A percentile compares a stretch with the other conserved stretches of the same genome.
Conservation (phyloP, 78 protist species). For the Dictyostelium discoideum region dicty_2.7 NC_007089.4:4443501-4444000, state of each 20-base stretch:
- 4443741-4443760: too few species aligned
- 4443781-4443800: too few species aligned
- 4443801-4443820: neutral
- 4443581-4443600: constrained; percentile 4
- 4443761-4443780: neutral
- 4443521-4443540: neutral
- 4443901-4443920: constrained; percentile 51
- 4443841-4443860: neutral
- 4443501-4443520: neutral
- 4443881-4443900: constrained; percentile 9
- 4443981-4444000: neutral
- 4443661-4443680: constrained; percentile 12
- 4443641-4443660: neutral
- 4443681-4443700: neutral
- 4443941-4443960: constrained; percentile 44
- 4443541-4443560: neutral
- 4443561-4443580: neutral
- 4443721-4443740: too few species aligned
- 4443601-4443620: neutral
- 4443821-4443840: neutral
- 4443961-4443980: constrained; percentile 13
- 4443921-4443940: constrained; percentile 75
- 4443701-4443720: constrained; percentile 2
- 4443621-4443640: constrained; percentile 4
- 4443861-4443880: constrained; percentile 36